Evolutionary conservation across 2,329 filamentous ascomycete genomes (phyloP), one percentile per base, ranked within the genome.

Genomic region (Ophiostoma novo-ulmi): DNA sequence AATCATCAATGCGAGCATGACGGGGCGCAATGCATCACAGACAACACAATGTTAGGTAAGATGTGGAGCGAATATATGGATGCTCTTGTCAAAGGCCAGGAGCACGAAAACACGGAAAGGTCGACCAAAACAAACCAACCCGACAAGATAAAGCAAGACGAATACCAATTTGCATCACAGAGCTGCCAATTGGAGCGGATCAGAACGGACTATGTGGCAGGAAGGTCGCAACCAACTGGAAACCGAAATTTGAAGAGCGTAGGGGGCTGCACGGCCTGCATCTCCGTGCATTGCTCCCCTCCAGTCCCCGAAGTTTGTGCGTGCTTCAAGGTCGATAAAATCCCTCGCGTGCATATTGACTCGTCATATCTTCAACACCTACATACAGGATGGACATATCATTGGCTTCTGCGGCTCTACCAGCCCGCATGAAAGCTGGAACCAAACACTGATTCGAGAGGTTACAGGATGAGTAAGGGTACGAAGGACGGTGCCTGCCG

Each of bases 301-400:
- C 13, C 26, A 48, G 44, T 52, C 5, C n/a, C 17, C 66, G 65
- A 26, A 17, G 44, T 44, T 52, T 13, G 52, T 17, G 52, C 22
- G 52, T 22, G 22, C 44, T 5, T 7, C 20, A 41, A 52, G 26
- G 44, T n/a, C 44, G 48, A 48, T 36, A 36, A 68, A 68, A 68
- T 68, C 41, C 67, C 67, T 68, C 67, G 67, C 35, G 67, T 58
- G 67, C 67, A 58, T 14, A 17, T 68, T 68, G 67, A 68, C 48
- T 38, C 20, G 67, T 68, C 67, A 68, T 55, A 38, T 68, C 67
- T 26, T 7, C 20, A 36, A 41, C 7, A 20, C 17, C 41, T 58
- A 39, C 67, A 20, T 36, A 20, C 20, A 58, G 48, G 3, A 68
- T 14, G 26, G 44, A 10, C 31, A 20, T 58, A 48, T 38, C n/a